phyloP scores from a whole-genome alignment of 2,329 filamentous ascomycete species.

The Verticillium nubilum region DNA sequence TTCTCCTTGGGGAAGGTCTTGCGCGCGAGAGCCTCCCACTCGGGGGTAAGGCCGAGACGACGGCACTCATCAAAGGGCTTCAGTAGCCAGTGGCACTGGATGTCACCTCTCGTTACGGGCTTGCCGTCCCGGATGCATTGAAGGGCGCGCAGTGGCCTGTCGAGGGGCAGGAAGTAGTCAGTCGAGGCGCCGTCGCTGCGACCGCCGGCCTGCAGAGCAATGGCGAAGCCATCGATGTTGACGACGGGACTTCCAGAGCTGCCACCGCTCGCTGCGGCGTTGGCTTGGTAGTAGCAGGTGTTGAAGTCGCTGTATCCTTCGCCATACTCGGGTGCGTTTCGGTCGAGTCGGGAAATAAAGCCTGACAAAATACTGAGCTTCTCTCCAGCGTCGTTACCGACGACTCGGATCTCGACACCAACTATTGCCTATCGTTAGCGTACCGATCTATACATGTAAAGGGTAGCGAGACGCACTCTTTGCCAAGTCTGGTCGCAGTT shows the following conservation, averaged over 20 bases:
- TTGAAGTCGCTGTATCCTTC: constrained; percentile 99
- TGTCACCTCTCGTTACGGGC: constrained; percentile 83
- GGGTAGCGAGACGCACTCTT: constrained; percentile 35
- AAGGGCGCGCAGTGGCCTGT: constrained; percentile 81
- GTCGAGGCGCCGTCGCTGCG: constrained; percentile 92
- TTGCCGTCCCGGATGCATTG: constrained; percentile 75
- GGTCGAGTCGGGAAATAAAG: constrained; percentile 91
- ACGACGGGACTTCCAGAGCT: constrained; percentile 98
- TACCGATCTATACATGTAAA: neutral
- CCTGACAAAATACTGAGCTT: constrained; percentile 97
- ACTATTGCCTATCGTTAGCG: constrained; percentile 40
- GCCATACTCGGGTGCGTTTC: constrained; percentile 95
- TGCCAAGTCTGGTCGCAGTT: constrained; percentile 79
- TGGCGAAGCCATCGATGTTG: constrained; percentile 86
- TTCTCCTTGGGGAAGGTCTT: constrained; percentile 86
- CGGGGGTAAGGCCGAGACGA: constrained; percentile 73
- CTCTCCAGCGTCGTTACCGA: constrained; percentile 97
- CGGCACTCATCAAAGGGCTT: constrained; percentile 98
- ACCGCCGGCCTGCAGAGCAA: constrained; percentile 90
- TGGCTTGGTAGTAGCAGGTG: constrained; percentile 93
- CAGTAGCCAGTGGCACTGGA: constrained; percentile 94
- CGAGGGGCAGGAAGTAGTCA: constrained; percentile 93
- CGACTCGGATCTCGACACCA: constrained; percentile 90
- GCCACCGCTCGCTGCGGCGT: constrained; percentile 91
- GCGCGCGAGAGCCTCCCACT: constrained; percentile 82